Evolutionary conservation across 2,329 filamentous ascomycete genomes (phyloP), one percentile per base, ranked within the genome.

Genomic region (Gaeumannomyces tritici): DNA sequence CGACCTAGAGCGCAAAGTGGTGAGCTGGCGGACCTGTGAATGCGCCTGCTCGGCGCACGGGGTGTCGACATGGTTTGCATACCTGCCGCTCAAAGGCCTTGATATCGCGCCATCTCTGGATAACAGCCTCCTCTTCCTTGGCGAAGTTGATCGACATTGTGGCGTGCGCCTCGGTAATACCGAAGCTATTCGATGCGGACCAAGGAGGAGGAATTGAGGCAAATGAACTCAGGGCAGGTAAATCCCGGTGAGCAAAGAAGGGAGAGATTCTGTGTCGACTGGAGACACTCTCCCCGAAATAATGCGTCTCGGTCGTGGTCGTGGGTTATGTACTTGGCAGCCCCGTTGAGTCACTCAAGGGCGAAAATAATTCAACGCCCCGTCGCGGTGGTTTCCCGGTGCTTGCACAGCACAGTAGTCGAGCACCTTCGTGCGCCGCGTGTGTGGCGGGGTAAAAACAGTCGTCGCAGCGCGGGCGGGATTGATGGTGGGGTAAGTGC

Each of bases 141-240:
- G 93, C 89, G 75, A 98, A 98, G 77, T 93, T 86, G 79, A 98
- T 93, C 72, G 89, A 91, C 89, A 93, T 91, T n/a, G 33, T 51
- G 3, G 42, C 42, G 42, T n/a, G 42, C 21, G 21, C 42, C 42
- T 51, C 11, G n/a, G 42, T 21, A 15, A 21, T 21, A 51, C 21
- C 42, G 42, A 51, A 9, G n/a, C 8, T 11, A 2, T 21, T 21
- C 42, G 18, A 51, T 18, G 21, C 1, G 33, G 33, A 15, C 33
- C 33, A 5, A n/a, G 33, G 33, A 35, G 33, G 13, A 18, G 33
- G 33, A 35, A n/a, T 51, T n/a, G 4, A 21, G 18, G 42, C 21
- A 21, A 7, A n/a, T 21, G 21, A n/a, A 9, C 18, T 7, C 42
- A 51, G 21, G 18, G 9, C 18, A n/a, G 21, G 6, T 51, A 51